Conservation (phyloP, 108 stramenopile species). For the Nitzschia palea region DNA sequence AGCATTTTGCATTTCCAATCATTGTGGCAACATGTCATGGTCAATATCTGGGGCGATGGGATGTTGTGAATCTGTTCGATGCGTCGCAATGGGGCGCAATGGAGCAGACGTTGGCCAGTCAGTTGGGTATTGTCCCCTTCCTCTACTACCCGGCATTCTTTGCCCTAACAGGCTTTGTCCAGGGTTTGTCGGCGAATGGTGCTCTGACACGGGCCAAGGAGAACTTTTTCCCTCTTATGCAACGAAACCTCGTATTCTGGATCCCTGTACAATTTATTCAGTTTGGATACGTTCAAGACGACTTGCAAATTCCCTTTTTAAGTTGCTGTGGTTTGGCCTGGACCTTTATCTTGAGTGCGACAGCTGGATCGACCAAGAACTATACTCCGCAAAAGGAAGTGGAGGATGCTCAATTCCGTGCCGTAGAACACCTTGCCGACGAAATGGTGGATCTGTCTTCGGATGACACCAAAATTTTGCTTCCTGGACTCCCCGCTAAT, state of each 20-base stretch:
- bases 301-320: conserved; percentile 74
- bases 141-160: conserved; percentile 77
- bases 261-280: conserved; percentile 75
- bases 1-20: conserved; percentile 60
- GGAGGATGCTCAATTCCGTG: not conserved
- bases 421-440: not conserved
- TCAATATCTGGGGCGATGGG: conserved; percentile 36
- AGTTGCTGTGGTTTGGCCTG: conserved; percentile 57
- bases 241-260: conserved; percentile 73
- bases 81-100: conserved; percentile 41
- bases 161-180: conserved; percentile 49
- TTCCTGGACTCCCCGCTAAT: not conserved
- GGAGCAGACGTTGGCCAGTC: conserved; percentile 67
- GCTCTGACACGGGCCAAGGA: conserved; percentile 51
- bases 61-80: conserved; percentile 7
- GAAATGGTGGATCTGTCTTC: not conserved
- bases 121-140: conserved; percentile 71
- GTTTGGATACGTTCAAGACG: conserved; percentile 61
- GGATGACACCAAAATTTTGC: not conserved
- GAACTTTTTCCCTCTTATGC: conserved; percentile 70
- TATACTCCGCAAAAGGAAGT: conserved; percentile 25
- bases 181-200: conserved; percentile 44
- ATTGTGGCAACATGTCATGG: conserved; percentile 59
- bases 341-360: conserved; percentile 59
- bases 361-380: conserved; percentile 61